phyloP scores from a whole-genome alignment of 306 rosid species.

The Glycine soja region DNA sequence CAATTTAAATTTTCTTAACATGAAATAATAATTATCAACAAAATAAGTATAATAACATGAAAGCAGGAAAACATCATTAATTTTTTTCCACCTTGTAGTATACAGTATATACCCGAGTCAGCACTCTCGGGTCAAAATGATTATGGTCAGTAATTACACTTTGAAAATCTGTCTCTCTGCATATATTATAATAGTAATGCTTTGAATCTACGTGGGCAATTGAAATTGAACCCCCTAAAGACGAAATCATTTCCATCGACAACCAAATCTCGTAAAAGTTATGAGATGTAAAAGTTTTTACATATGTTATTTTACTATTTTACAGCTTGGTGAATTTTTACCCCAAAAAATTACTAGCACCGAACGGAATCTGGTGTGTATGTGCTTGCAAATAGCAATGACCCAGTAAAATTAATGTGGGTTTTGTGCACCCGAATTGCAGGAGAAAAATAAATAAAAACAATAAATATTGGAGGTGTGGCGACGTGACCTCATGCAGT shows the following conservation, averaged over 20 bases:
- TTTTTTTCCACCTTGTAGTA: not conserved
- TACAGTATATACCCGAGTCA: too few relatives aligned
- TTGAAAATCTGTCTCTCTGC: constrained; percentile 60
- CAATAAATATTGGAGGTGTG: not conserved
- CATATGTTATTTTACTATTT: too few relatives aligned
- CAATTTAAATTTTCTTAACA: not conserved
- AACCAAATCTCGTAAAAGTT: too few relatives aligned
- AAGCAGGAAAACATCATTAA: not conserved
- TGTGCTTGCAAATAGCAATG: not conserved
- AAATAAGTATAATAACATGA: too few relatives aligned
- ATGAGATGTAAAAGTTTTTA: too few relatives aligned
- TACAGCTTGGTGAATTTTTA: too few relatives aligned
- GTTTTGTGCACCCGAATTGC: not conserved
- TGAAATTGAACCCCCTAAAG: too few relatives aligned
- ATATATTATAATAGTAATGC: too few relatives aligned
- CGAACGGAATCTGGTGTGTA: not conserved
- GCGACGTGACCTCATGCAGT: constrained; percentile 46
- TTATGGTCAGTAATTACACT: constrained; percentile 39
- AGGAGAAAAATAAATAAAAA: not conserved
- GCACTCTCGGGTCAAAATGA: constrained; percentile 28
- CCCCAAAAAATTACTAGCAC: too few relatives aligned
- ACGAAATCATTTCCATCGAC: too few relatives aligned
- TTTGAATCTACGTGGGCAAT: too few relatives aligned
- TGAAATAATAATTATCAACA: not conserved
- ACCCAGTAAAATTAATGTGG: not conserved